Conservation (phyloP, 306 rosid genomes). For the Rubus parviflorus region DNA sequence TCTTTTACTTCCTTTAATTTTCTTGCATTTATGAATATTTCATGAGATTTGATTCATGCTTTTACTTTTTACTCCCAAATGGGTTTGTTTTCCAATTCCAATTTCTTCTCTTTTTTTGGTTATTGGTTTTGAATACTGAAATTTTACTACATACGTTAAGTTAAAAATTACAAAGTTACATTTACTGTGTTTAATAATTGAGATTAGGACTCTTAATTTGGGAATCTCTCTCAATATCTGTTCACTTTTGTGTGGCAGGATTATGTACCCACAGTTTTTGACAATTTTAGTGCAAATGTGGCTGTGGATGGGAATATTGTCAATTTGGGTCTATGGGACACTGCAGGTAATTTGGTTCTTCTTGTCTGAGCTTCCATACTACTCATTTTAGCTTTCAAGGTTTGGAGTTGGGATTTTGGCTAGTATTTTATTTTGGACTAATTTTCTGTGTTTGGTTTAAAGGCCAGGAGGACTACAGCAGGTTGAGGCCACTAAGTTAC, state of each 20-base stretch:
- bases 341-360: constrained; percentile 67
- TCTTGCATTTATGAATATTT: constrained; percentile 23
- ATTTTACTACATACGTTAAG: not conserved
- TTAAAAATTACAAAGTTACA: not conserved
- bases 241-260: constrained; percentile 53
- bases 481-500: constrained; percentile 95
- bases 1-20: constrained; percentile 12
- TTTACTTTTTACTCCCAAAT: not conserved
- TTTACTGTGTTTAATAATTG: not conserved
- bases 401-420: constrained; percentile 14
- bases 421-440: constrained; percentile 11
- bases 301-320: constrained; percentile 92
- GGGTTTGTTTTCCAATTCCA: not conserved
- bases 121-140: not conserved
- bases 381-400: constrained; percentile 3
- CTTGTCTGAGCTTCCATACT: not conserved
- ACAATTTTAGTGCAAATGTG: constrained; percentile 96
- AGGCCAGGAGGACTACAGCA: constrained; percentile 99
- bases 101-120: not conserved
- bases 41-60: constrained; percentile 4
- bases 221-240: not conserved
- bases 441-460: constrained; percentile 20
- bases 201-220: not conserved
- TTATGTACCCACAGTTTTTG: constrained; percentile 91
- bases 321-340: constrained; percentile 95